Evolutionary conservation across 305 asterid genomes (phyloP).

Genomic region (Stenogyne calaminthoides): DNA sequence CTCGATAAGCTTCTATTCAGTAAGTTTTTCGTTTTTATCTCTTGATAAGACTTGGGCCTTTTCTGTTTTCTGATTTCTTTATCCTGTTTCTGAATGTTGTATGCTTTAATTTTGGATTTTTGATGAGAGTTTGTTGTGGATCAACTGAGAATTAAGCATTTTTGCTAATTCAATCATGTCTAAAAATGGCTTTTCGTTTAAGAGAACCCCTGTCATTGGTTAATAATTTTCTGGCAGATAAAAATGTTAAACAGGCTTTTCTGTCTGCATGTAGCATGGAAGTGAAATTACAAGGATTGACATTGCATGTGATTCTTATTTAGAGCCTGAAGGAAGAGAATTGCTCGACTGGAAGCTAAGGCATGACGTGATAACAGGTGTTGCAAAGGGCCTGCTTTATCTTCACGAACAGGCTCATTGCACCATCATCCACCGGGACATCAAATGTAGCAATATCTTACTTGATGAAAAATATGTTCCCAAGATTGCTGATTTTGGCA

Average conservation of each 20-base stretch:
- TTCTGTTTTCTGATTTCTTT: too few relatives aligned
- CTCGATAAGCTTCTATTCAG: slow-evolving; percentile 93
- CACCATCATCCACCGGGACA: slow-evolving; percentile 87
- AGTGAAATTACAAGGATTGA: slow-evolving; percentile 19
- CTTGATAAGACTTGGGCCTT: background rate
- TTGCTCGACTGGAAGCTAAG: slow-evolving; percentile 76
- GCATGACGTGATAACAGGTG: slow-evolving; percentile 72
- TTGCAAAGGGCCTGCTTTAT: slow-evolving; percentile 85
- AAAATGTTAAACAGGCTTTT: slow-evolving; percentile 11
- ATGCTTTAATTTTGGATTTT: too few relatives aligned
- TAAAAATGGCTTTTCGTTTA: background rate
- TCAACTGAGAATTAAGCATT: background rate
- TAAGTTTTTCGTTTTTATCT: slow-evolving; percentile 40
- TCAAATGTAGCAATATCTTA: slow-evolving; percentile 90
- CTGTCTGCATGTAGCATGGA: slow-evolving; percentile 13
- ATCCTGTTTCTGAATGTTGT: too few relatives aligned
- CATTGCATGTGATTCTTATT: slow-evolving; percentile 25
- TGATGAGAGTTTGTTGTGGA: background rate
- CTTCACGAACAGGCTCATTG: slow-evolving; percentile 89
- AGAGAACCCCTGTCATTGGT: background rate
- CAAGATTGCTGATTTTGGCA: slow-evolving; percentile 96
- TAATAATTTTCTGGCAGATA: slow-evolving; percentile 1
- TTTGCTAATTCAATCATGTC: background rate
- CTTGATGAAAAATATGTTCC: slow-evolving; percentile 95
- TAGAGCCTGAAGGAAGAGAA: slow-evolving; percentile 61